Conservation (phyloP, 495 filamentous ascomycete genomes). For the Aspergillus sclerotiicarbonarius region DNA sequence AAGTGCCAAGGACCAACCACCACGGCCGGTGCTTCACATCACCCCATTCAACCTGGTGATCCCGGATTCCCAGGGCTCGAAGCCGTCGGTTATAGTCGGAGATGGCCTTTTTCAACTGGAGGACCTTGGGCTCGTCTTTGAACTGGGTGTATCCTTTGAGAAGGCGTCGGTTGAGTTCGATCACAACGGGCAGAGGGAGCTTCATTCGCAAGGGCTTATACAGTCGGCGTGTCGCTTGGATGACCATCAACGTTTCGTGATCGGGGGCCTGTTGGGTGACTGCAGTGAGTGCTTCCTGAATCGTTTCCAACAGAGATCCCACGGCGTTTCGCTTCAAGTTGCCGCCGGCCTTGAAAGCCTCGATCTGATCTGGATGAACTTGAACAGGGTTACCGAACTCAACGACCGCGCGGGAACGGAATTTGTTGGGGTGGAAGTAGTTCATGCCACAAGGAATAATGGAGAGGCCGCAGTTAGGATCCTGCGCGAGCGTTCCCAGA, state of each 20-base stretch:
- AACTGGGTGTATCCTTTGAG: slow-evolving; percentile 90
- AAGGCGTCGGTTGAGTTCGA: slow-evolving; percentile 92
- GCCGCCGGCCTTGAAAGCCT: slow-evolving; percentile 79
- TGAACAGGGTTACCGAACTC: slow-evolving; percentile 91
- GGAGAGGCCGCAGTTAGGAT: slow-evolving; percentile 86
- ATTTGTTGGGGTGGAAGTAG: slow-evolving; percentile 99
- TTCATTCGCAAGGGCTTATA: slow-evolving; percentile 96
- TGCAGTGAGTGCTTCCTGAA: slow-evolving; percentile 78
- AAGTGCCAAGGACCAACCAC: slow-evolving; percentile 66
- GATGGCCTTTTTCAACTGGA: slow-evolving; percentile 74
- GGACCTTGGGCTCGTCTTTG: slow-evolving; percentile 85
- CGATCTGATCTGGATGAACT: slow-evolving; percentile 75
- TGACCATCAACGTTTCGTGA: slow-evolving; percentile 96
- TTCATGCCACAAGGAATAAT: slow-evolving; percentile 99
- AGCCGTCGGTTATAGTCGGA: slow-evolving; percentile 86
- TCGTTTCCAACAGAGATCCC: slow-evolving; percentile 73
- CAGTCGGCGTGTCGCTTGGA: slow-evolving; percentile 89
- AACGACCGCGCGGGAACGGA: slow-evolving; percentile 92
- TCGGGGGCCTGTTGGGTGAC: slow-evolving; percentile 94
- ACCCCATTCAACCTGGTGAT: slow-evolving; percentile 84
- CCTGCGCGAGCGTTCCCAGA: slow-evolving; percentile 82
- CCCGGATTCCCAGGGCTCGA: slow-evolving; percentile 77
- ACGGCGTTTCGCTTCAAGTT: slow-evolving; percentile 71
- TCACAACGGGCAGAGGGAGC: slow-evolving; percentile 87
- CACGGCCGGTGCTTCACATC: slow-evolving; percentile 62